Evolutionary conservation across 768 basidiomycete genomes (phyloP), one percentile per base, ranked within the genome.

Genomic region (Leccinum sublutescens): DNA sequence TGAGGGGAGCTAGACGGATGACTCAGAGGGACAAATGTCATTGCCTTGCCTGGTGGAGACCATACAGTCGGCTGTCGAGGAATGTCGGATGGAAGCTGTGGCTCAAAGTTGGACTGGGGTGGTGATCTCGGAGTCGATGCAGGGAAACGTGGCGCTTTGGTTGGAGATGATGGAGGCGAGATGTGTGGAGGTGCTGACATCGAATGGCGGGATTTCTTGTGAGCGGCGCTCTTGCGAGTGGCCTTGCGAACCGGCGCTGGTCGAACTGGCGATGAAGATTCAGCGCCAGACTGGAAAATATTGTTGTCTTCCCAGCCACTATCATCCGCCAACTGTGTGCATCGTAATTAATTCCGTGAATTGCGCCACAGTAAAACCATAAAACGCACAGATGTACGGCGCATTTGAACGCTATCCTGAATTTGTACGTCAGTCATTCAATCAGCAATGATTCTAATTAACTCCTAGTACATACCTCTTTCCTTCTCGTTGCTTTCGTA

Each of bases 301-400:
- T 94, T 93, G 67, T 91, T 92, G 63, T 93, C 91, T 67, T 93
- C 91, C 91, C 91, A 93, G 34, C 89, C 90, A 65, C 90, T 92
- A 55, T 91, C 89, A 40, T 89, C 87, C 25, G 69, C 74, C 58
- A 68, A 21, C 76, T 78, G 15, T 38, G 14, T 10, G 38, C 27
- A 55, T 52, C 60, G 54, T 54, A 5, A 25, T 58, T 57, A 11
- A 38, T 53, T 56, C 17, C 15, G 48, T 53, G 60, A 61, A 34
- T 68, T 21, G 33, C 15, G 48, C 29, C 15, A 45, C 14, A 54
- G 36, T 17, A 69, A 55, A 36, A 54, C 9, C 73, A 51, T 48
- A 52, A 79, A 78, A 52, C 76, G 62, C 59, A 80, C 79, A 23
- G 87, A 86, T 12, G 80, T 76, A 38, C 85, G 82, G 31, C 88